Evolutionary conservation across 805 yeast genomes (phyloP).

Genomic region (Suhomyces sp.): DNA sequence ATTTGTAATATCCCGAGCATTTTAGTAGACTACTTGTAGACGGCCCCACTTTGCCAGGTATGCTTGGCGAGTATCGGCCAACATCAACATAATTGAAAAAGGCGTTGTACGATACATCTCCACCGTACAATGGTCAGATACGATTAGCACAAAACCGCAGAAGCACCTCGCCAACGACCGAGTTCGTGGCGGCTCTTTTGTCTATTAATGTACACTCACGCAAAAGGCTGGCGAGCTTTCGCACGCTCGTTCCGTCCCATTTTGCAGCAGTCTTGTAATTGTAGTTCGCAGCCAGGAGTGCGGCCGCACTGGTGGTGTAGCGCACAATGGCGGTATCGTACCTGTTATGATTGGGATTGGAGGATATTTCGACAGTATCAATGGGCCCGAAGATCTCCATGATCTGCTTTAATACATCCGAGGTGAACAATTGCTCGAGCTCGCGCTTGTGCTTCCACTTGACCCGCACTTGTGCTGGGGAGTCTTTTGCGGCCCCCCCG

Average conservation of each 20-base stretch:
- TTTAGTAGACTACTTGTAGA: neutral
- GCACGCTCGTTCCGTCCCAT: conserved; percentile 46
- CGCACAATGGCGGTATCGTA: conserved; percentile 40
- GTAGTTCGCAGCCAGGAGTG: conserved; percentile 36
- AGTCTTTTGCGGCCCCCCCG: neutral
- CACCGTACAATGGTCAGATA: conserved; percentile 3
- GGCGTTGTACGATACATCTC: neutral
- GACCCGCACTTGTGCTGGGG: conserved; percentile 21
- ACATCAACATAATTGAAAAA: neutral
- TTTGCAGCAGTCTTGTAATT: conserved; percentile 40
- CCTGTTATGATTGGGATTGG: conserved; percentile 10
- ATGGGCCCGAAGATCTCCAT: conserved; percentile 49
- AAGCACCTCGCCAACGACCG: neutral
- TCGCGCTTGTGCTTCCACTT: conserved; percentile 47
- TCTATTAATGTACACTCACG: conserved; percentile 26
- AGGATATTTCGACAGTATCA: conserved; percentile 5
- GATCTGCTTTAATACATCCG: conserved; percentile 31
- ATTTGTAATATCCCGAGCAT: neutral
- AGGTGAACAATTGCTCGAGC: conserved; percentile 27
- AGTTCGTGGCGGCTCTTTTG: neutral
- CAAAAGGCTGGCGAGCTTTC: conserved; percentile 47
- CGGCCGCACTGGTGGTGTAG: conserved; percentile 24
- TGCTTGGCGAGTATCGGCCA: neutral
- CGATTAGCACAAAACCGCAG: conserved; percentile 1
- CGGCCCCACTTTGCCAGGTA: neutral